These are phyloP conservation scores for Entomortierella parvispora DNA, from an alignment of 192 early-diverging fungal genomes.

Conservation along the genomic window DNA sequence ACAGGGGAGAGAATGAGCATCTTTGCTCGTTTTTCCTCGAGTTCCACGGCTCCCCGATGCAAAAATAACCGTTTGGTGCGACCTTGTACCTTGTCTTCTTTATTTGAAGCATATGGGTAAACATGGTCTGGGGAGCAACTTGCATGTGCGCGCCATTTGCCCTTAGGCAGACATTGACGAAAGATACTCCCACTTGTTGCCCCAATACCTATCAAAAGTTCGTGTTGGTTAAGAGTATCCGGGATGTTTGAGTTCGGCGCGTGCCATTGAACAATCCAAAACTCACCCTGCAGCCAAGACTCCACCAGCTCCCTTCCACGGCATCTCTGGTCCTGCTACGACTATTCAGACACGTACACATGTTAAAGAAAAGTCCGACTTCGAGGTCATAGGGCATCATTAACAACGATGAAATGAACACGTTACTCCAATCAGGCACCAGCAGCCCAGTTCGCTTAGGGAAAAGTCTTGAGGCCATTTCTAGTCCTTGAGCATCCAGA, in stretches of 20 bases:
- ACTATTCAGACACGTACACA: slow-evolving; percentile 19
- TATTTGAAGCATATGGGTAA: neutral
- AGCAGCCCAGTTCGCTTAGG: slow-evolving; percentile 61
- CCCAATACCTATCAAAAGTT: slow-evolving; percentile 36
- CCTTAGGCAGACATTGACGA: slow-evolving; percentile 30
- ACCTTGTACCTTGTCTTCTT: no score
- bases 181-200: slow-evolving; percentile 44
- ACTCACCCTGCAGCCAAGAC: slow-evolving; percentile 62
- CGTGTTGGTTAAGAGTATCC: neutral
- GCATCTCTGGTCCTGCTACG: slow-evolving; percentile 55
- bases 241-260: neutral
- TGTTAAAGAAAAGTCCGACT: neutral
- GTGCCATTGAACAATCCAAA: neutral
- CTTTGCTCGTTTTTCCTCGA: neutral
- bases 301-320: slow-evolving; percentile 61
- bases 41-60: neutral
- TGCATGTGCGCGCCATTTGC: neutral
- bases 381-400: neutral
- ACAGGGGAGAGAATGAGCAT: slow-evolving; percentile 12
- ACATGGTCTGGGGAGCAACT: no score
- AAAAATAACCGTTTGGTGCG: no score
- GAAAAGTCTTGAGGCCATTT: slow-evolving; percentile 52
- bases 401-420: no score
- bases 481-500: slow-evolving; percentile 52
- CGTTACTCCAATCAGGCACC: slow-evolving; percentile 62